These are phyloP conservation scores for Botrytis cinerea DNA, from an alignment of 2,329 filamentous ascomycete genomes.

Conservation along the genomic window DNA sequence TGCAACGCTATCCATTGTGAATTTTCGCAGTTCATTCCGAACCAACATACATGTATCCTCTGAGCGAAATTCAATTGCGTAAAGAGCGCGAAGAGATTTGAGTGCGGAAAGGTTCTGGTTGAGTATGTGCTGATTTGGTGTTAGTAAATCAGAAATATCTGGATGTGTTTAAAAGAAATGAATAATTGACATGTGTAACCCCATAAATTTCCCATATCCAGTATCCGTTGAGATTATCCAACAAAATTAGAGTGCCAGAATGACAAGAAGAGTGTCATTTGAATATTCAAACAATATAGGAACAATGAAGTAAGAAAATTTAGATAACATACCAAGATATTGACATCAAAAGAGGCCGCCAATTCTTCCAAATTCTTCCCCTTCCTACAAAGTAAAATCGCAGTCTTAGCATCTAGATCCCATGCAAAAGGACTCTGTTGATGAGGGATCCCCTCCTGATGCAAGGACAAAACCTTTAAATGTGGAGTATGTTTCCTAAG, in stretches of 20 bases:
- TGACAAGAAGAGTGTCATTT: not conserved
- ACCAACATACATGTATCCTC: constrained; percentile 56
- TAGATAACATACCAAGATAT: constrained; percentile 51
- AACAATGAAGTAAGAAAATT: not conserved
- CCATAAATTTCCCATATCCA: not conserved
- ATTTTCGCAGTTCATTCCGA: constrained; percentile 57
- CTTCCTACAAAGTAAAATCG: constrained; percentile 54
- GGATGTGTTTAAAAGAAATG: not conserved
- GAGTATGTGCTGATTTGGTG: constrained; percentile 53
- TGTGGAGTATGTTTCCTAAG: constrained; percentile 59
- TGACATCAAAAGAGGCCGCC: constrained; percentile 55
- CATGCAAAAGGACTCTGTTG: constrained; percentile 56
- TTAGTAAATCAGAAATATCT: not conserved
- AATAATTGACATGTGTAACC: not conserved
- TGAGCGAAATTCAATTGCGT: constrained; percentile 56
- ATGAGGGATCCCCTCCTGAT: constrained; percentile 55
- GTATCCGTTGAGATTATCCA: not conserved
- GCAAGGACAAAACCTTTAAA: constrained; percentile 60
- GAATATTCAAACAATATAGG: not conserved
- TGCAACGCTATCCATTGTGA: constrained; percentile 59
- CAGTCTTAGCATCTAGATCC: constrained; percentile 58
- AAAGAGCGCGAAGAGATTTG: constrained; percentile 54
- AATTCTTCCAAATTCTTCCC: constrained; percentile 57
- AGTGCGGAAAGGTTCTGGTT: constrained; percentile 55
- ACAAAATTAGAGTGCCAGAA: no score